A percentile compares a stretch with the other conserved stretches of the same genome.
These are phyloP conservation scores for Cystofilobasidium bisporidii DNA, from an alignment of 768 basidiomycete genomes.

Conservation along the genomic window DNA sequence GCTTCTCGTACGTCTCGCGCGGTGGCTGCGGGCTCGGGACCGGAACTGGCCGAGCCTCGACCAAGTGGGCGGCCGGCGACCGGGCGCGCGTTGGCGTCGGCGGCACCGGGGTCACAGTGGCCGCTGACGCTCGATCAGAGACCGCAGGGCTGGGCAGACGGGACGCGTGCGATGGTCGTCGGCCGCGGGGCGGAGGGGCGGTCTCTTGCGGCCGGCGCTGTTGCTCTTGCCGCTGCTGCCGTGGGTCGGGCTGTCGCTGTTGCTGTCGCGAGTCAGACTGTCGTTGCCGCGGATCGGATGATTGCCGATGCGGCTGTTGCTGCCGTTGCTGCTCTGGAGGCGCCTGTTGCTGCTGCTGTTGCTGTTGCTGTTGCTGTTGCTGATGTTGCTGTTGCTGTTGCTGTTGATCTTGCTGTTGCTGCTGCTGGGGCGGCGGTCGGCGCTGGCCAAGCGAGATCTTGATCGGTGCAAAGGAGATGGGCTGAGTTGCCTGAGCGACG, in stretches of 20 bases:
- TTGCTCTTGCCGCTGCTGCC: neutral
- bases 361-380: neutral
- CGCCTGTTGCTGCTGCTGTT: neutral
- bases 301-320: neutral
- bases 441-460: neutral
- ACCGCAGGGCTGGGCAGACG: too few species aligned
- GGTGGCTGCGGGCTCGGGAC: neutral
- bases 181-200: neutral
- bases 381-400: too few species aligned
- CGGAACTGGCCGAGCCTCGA: neutral
- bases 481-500: neutral
- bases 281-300: neutral
- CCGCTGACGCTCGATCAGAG: neutral
- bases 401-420: too few species aligned
- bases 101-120: neutral
- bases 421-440: neutral
- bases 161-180: neutral
- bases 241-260: neutral
- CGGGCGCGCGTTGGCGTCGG: neutral
- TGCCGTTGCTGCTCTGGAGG: neutral
- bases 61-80: too few species aligned
- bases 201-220: neutral
- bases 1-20: slow-evolving; percentile 55
- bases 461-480: neutral
- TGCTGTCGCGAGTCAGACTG: too few species aligned